phyloP scores from a whole-genome alignment of 1,284 basidiomycete genomes.

The Lignosus rhinocerotis region DNA sequence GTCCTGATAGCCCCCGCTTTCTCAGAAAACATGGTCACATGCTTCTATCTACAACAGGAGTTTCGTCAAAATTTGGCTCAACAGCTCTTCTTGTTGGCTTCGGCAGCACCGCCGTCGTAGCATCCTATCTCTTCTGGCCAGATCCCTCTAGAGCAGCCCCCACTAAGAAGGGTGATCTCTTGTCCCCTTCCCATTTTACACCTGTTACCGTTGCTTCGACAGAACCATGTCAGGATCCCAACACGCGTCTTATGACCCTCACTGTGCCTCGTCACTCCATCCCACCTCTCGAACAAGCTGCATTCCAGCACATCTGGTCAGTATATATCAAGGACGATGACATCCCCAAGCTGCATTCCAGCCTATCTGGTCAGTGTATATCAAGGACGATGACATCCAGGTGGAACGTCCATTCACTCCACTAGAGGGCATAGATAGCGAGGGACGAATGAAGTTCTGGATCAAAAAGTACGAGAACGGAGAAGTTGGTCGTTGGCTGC shows the following conservation, averaged over 20 bases:
- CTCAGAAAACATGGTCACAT: too few relatives aligned
- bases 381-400: conserved; percentile 87
- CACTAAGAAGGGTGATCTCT: conserved; percentile 34
- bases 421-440: conserved; percentile 62
- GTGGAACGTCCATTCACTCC: conserved; percentile 88
- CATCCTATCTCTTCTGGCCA: conserved; percentile 52
- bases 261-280: conserved; percentile 48
- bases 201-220: conserved; percentile 58
- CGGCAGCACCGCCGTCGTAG: conserved; percentile 35
- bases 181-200: conserved; percentile 65
- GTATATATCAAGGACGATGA: conserved; percentile 83
- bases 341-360: conserved; percentile 27
- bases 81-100: conserved; percentile 29
- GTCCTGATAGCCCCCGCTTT: not conserved
- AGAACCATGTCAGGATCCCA: conserved; percentile 44
- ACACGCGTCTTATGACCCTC: conserved; percentile 54
- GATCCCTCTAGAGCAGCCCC: conserved; percentile 43
- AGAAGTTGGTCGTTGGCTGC: conserved; percentile 82
- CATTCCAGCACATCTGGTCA: conserved; percentile 62
- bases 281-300: conserved; percentile 28
- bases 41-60: not conserved
- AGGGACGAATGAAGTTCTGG: conserved; percentile 71
- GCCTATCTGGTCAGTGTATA: conserved; percentile 74
- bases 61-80: not conserved
- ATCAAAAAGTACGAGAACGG: conserved; percentile 78